These are phyloP conservation scores for Selaginella moellendorffii DNA, from an alignment of 75 land plant genomes.

Conservation along the genomic window DNA sequence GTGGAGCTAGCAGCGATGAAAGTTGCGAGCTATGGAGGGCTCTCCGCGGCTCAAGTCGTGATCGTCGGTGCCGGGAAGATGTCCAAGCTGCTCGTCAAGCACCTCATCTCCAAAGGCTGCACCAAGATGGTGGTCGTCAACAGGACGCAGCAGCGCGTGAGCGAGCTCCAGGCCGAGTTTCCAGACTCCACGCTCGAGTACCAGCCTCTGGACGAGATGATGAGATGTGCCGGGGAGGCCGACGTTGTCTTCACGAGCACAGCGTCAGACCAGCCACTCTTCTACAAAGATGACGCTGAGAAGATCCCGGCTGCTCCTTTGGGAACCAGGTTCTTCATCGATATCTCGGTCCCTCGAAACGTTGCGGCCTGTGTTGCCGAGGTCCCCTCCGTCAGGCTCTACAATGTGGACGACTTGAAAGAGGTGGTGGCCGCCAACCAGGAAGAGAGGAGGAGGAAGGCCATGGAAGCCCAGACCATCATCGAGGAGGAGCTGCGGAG, in stretches of 20 bases:
- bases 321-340: conserved; percentile 58
- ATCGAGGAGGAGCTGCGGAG: conserved; percentile 52
- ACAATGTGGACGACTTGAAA: conserved; percentile 81
- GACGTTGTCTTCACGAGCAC: conserved; percentile 91
- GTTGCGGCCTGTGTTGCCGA: conserved; percentile 61
- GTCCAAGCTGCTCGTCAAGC: conserved; percentile 89
- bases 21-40: conserved; percentile 30
- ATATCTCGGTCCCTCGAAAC: conserved; percentile 91
- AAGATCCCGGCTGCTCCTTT: conserved; percentile 39
- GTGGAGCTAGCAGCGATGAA: conserved; percentile 83
- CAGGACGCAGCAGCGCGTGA: conserved; percentile 50
- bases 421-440: conserved; percentile 88
- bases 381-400: conserved; percentile 34
- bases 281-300: conserved; percentile 49
- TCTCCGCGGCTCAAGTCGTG: conserved; percentile 42
- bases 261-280: conserved; percentile 68
- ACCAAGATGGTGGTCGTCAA: conserved; percentile 64
- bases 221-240: conserved; percentile 55
- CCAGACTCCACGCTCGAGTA: conserved; percentile 50
- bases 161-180: conserved; percentile 45
- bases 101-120: conserved; percentile 79
- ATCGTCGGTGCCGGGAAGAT: conserved; percentile 93
- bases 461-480: conserved; percentile 72
- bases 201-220: conserved; percentile 54
- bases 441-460: conserved; percentile 65